Evolutionary conservation across 345 rosid genomes (phyloP), one percentile per base, ranked within the genome.

Genomic region (Eucalyptus curtisii): DNA sequence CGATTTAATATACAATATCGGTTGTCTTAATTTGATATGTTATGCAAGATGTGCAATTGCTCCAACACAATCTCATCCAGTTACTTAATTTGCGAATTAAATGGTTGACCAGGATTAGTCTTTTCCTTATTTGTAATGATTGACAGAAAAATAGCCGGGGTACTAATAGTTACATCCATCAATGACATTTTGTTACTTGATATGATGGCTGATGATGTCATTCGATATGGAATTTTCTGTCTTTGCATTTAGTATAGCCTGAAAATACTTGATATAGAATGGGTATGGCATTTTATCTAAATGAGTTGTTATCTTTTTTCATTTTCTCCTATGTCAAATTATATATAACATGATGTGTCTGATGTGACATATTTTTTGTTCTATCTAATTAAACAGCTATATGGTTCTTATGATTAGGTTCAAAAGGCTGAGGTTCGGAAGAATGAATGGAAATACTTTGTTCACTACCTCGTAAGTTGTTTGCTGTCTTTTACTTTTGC

Each of bases 361-460:
- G 50, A 45, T n/a, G 16, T 86, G 84, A 22, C 76, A 4, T 81
- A 33, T 22, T n/a, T 19, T 13, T 33, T 49, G 53, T 42, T 47
- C 25, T 13, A 25, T 40, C 86, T 68, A 47, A 24, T 76, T 85
- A 42, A 53, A 33, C 4, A 14, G 59, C 68, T 53, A 15, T 52
- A 37, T 86, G 64, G 47, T 86, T 53, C n/a, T 86, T 86, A 44
- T 89, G 49, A 89, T 87, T 90, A 98, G 99, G 94, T 98, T 92
- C 98, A 97, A 91, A 96, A 95, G 87, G 96, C 93, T 49, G 99
- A 97, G 93, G 92, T 94, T 64, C 96, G 99, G 24, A 98, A 95
- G 92, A 96, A 97, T 91, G 99, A 98, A 88, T 94, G 99, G 98
- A 93, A 91, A 93, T 98, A 95, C 93, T 96, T 94, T 91, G 99